Evolutionary conservation across 2,329 filamentous ascomycete genomes (phyloP).

Genomic region (Nannizziopsis arthrosporioides): DNA sequence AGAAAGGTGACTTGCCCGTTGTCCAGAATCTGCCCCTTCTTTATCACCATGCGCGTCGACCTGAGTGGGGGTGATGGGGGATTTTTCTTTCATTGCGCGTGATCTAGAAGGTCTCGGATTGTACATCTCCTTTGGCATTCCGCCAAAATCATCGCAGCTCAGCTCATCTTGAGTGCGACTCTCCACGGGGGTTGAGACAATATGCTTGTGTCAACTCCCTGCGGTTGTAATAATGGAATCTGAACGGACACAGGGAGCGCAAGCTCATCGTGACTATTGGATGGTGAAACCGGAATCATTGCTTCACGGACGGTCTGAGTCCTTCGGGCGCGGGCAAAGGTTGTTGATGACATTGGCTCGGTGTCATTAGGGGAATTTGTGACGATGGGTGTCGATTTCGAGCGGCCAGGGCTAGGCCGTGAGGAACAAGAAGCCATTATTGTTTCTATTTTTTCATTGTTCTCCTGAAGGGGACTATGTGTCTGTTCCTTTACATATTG

Average conservation of each 20-base stretch:
- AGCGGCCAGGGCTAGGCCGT: slow-evolving; percentile 15
- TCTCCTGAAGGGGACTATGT: too few species aligned
- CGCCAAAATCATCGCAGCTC: slow-evolving; percentile 19
- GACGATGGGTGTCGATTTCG: slow-evolving; percentile 21
- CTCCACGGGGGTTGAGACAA: background rate
- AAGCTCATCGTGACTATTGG: slow-evolving; percentile 22
- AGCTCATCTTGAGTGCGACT: slow-evolving; percentile 13
- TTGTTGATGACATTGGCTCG: slow-evolving; percentile 29
- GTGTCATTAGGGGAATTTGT: slow-evolving; percentile 31
- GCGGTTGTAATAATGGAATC: slow-evolving; percentile 7
- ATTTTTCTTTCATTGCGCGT: slow-evolving; percentile 3
- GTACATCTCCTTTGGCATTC: slow-evolving; percentile 31
- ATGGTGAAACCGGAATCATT: slow-evolving; percentile 15
- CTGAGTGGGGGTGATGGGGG: background rate
- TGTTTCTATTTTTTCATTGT: too few species aligned
- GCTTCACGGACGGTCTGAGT: slow-evolving; percentile 8
- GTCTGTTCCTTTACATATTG: too few species aligned
- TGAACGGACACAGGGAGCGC: slow-evolving; percentile 19
- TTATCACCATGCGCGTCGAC: background rate
- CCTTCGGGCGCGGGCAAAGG: slow-evolving; percentile 17
- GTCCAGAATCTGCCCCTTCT: background rate
- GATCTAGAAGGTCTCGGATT: slow-evolving; percentile 29
- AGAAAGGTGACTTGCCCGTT: background rate
- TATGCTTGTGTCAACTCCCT: background rate
- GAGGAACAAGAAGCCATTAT: background rate